phyloP scores from a whole-genome alignment of 805 yeast genomes.

The Saturnispora sanitii region DNA sequence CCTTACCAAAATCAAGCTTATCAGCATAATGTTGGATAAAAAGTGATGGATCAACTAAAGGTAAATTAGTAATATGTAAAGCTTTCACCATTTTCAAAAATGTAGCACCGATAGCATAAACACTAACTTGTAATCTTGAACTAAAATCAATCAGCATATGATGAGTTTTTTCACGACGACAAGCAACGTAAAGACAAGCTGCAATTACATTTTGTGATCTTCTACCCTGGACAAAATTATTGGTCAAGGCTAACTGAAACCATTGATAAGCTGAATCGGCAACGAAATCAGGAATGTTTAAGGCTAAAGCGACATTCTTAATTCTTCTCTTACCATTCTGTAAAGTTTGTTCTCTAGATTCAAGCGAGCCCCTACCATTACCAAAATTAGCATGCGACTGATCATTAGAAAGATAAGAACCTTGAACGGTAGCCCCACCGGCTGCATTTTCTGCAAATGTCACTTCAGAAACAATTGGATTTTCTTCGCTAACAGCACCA shows the following conservation, averaged over 20 bases:
- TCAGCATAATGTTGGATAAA: slow-evolving; percentile 93
- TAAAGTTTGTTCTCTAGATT: slow-evolving; percentile 82
- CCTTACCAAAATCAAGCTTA: slow-evolving; percentile 68
- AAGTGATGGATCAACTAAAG: slow-evolving; percentile 88
- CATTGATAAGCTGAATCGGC: slow-evolving; percentile 82
- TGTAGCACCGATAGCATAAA: slow-evolving; percentile 92
- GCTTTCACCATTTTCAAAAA: slow-evolving; percentile 87
- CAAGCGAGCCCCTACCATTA: slow-evolving; percentile 63
- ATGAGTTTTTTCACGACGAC: slow-evolving; percentile 82
- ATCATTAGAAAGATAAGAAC: slow-evolving; percentile 84
- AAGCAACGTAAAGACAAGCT: slow-evolving; percentile 89
- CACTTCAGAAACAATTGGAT: slow-evolving; percentile 91
- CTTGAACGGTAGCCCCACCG: slow-evolving; percentile 95
- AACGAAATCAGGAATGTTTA: slow-evolving; percentile 74
- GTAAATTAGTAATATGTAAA: slow-evolving; percentile 65
- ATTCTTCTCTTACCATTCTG: slow-evolving; percentile 75
- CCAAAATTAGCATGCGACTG: slow-evolving; percentile 69
- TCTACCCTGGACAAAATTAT: slow-evolving; percentile 95
- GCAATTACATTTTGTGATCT: slow-evolving; percentile 91
- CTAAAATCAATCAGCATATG: slow-evolving; percentile 96
- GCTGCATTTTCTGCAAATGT: slow-evolving; percentile 85
- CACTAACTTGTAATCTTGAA: slow-evolving; percentile 80
- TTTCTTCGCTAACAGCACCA: slow-evolving; percentile 84
- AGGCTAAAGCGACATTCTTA: slow-evolving; percentile 66
- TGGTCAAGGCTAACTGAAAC: slow-evolving; percentile 77